These are phyloP conservation scores for Discostella stelligera DNA, from an alignment of 352 stramenopile genomes.

Conservation along the genomic window DNA sequence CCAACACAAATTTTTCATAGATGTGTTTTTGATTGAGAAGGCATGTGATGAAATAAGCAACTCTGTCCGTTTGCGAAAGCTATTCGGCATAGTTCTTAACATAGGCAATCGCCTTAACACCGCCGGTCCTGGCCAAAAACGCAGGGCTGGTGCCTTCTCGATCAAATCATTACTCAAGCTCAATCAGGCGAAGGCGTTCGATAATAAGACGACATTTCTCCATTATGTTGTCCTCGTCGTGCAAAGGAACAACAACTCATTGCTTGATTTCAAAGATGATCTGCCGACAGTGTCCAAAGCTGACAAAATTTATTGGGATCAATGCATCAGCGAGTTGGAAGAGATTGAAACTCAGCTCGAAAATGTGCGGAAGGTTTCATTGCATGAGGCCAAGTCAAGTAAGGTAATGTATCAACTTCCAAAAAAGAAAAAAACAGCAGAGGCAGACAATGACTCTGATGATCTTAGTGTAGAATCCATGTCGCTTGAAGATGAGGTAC, in stretches of 20 bases:
- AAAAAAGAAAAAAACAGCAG: conserved; percentile 39
- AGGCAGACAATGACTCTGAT: conserved; percentile 63
- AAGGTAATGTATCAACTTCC: conserved; percentile 44
- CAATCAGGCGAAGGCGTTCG: conserved; percentile 84
- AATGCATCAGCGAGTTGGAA: conserved; percentile 74
- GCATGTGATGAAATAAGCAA: conserved; percentile 92
- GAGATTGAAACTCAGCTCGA: conserved; percentile 80
- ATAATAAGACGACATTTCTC: conserved; percentile 96
- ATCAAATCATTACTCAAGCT: conserved; percentile 83
- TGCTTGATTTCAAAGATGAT: conserved; percentile 90
- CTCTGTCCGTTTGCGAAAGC: conserved; percentile 89
- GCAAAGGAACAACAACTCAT: conserved; percentile 90
- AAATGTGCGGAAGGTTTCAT: conserved; percentile 75
- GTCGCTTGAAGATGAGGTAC: conserved; percentile 78
- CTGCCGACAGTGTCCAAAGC: conserved; percentile 81
- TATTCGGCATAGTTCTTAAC: conserved; percentile 90
- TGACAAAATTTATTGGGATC: conserved; percentile 77
- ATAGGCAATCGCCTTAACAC: conserved; percentile 81
- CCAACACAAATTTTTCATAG: conserved; percentile 15
- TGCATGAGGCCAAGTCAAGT: conserved; percentile 61
- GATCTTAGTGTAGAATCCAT: conserved; percentile 67
- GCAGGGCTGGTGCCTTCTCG: conserved; percentile 75
- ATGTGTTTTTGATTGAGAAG: conserved; percentile 73
- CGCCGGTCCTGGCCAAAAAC: conserved; percentile 58
- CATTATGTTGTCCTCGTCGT: conserved; percentile 95